Percentiles rank a stretch among this genome's conserved stretches.
Evolutionary conservation across 78 protist genomes (phyloP).

Genomic region (Dictyostelium capitatum): DNA sequence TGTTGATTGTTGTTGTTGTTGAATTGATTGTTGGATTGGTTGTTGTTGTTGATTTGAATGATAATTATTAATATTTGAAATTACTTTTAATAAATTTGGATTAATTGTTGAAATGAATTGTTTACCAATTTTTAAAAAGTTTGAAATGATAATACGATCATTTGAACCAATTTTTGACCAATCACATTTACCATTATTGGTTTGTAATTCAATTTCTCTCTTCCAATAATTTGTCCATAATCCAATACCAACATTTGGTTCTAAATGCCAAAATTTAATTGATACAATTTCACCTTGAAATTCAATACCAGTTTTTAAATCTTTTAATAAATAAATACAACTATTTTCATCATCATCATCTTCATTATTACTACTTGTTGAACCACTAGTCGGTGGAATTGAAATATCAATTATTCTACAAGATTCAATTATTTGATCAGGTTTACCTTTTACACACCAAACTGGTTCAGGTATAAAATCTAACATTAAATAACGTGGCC

Average conservation of each 20-base stretch:
- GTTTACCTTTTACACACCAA: constrained; percentile 1
- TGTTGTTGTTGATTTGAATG: not conserved
- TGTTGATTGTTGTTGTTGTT: not conserved
- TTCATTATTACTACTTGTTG: not conserved
- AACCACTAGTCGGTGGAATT: not conserved
- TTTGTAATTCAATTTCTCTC: constrained; percentile 38
- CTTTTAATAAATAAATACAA: not conserved
- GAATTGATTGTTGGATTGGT: not conserved
- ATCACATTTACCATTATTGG: not conserved
- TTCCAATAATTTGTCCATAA: constrained; percentile 79
- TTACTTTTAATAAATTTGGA: not conserved
- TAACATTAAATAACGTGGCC: constrained; percentile 83
- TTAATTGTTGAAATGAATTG: constrained; percentile 27
- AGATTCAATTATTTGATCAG: not conserved
- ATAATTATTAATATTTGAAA: constrained; percentile 21
- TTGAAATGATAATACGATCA: constrained; percentile 58
- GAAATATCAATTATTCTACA: constrained; percentile 26
- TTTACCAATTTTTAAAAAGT: constrained; percentile 55
- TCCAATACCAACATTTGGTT: constrained; percentile 83
- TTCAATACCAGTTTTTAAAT: constrained; percentile 9
- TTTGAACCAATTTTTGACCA: constrained; percentile 64
- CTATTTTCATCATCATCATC: not conserved
- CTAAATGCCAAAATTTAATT: constrained; percentile 74
- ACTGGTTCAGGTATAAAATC: constrained; percentile 81
- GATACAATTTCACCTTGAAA: constrained; percentile 39